Conservation (phyloP, 2,329 filamentous ascomycete genomes). For the Zasmidium angulare region DNA sequence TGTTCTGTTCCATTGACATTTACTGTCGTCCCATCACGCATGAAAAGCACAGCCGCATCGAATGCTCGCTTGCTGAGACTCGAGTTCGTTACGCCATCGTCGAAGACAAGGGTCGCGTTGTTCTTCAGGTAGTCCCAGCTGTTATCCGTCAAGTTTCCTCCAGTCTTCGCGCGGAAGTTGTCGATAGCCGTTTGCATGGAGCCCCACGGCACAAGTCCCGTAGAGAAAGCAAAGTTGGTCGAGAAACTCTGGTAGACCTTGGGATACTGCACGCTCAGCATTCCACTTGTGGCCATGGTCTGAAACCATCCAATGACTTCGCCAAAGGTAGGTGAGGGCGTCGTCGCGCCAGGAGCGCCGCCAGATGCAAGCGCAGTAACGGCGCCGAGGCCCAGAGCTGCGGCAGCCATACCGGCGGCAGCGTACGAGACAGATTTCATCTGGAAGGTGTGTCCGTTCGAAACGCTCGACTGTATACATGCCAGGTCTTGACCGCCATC, state of each 20-base stretch:
- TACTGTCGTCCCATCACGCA: conserved; percentile 35
- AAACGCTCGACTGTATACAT: conserved; percentile 78
- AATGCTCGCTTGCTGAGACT: conserved; percentile 37
- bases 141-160: conserved; percentile 80
- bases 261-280: conserved; percentile 89
- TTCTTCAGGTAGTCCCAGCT: conserved; percentile 75
- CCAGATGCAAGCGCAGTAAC: conserved; percentile 64
- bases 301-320: conserved; percentile 91
- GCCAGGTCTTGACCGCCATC: conserved; percentile 64
- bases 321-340: conserved; percentile 77
- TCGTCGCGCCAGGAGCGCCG: conserved; percentile 58
- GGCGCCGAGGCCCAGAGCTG: conserved; percentile 72
- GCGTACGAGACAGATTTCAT: conserved; percentile 78
- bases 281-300: conserved; percentile 90
- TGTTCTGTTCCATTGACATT: conserved; percentile 44
- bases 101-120: conserved; percentile 73
- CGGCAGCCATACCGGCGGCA: conserved; percentile 81
- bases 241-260: conserved; percentile 84
- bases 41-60: conserved; percentile 25
- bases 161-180: conserved; percentile 73
- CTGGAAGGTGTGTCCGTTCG: conserved; percentile 81
- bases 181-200: conserved; percentile 80
- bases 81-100: conserved; percentile 52
- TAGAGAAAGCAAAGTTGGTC: conserved; percentile 92
- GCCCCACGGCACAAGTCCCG: conserved; percentile 80